Conservation (phyloP, 129 eudicot genomes). For the Ambrosia artemisiifolia region DNA sequence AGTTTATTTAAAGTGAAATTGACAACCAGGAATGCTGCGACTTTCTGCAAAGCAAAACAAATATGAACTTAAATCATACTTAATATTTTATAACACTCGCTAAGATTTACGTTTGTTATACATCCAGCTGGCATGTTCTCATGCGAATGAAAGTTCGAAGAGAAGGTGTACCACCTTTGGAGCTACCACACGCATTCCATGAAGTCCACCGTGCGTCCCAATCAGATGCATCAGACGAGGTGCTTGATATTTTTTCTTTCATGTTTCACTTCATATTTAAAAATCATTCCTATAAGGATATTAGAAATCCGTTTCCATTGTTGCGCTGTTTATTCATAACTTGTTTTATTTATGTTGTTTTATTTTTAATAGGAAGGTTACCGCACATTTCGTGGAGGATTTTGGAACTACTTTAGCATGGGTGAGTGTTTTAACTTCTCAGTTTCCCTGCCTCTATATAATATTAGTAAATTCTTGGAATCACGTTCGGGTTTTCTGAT, state of each 20-base stretch:
- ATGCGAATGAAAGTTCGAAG: constrained; percentile 71
- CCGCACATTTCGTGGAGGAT: constrained; percentile 83
- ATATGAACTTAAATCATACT: neutral
- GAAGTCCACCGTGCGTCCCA: constrained; percentile 48
- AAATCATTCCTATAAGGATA: neutral
- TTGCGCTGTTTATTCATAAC: neutral
- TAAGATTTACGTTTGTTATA: constrained; percentile 14
- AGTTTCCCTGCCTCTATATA: neutral
- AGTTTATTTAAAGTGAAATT: neutral
- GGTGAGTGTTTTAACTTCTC: constrained; percentile 43
- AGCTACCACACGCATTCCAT: constrained; percentile 73
- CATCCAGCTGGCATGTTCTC: constrained; percentile 81
- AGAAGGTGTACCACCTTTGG: constrained; percentile 69
- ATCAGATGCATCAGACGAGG: constrained; percentile 52
- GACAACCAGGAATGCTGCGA: constrained; percentile 8
- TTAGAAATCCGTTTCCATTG: neutral
- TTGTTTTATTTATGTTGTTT: neutral
- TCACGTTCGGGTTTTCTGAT: neutral
- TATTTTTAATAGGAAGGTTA: constrained; percentile 56
- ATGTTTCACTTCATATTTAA: neutral
- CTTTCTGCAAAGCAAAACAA: neutral
- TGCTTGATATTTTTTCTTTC: constrained; percentile 8
- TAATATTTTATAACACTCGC: neutral
- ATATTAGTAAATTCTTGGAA: neutral
- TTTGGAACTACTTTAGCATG: constrained; percentile 96